phyloP scores from a whole-genome alignment of 345 rosid genomes.

The Triadica sebifera region DNA sequence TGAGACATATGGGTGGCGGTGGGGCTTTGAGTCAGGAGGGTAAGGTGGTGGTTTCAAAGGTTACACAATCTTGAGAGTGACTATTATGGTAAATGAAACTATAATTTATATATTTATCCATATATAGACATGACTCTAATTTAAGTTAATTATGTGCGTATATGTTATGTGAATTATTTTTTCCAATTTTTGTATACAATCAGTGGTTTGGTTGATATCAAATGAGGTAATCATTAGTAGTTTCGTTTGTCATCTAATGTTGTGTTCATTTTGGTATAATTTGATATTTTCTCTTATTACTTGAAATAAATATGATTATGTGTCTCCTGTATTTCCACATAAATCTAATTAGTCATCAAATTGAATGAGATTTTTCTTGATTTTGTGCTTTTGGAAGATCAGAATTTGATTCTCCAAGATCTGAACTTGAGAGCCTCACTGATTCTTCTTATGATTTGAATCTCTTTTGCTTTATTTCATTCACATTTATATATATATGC shows the following conservation, averaged over 20 bases:
- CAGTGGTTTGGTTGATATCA: slow-evolving; percentile 6
- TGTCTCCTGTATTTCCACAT: too few relatives aligned
- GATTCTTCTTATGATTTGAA: too few relatives aligned
- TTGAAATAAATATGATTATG: too few relatives aligned
- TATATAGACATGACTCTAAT: slow-evolving; percentile 12
- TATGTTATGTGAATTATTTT: slow-evolving; percentile 6
- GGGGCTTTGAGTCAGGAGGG: slow-evolving; percentile 37
- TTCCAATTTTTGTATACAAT: slow-evolving; percentile 2
- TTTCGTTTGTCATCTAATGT: not conserved
- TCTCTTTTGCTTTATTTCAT: too few relatives aligned
- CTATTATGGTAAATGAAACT: slow-evolving; percentile 18
- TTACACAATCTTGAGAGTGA: slow-evolving; percentile 38
- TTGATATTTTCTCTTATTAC: too few relatives aligned
- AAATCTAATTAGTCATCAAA: too few relatives aligned
- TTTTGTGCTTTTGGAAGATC: too few relatives aligned
- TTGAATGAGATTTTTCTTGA: too few relatives aligned
- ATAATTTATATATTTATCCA: not conserved
- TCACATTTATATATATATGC: too few relatives aligned
- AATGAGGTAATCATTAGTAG: slow-evolving; percentile 1
- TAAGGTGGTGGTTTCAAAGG: slow-evolving; percentile 34
- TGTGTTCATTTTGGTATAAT: too few relatives aligned
- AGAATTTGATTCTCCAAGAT: too few relatives aligned
- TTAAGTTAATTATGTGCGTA: slow-evolving; percentile 13
- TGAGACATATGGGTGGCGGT: slow-evolving; percentile 33
- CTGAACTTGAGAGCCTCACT: too few relatives aligned